Base-by-base conservation (phyloP, 768 basidiomycete genomes). In the Suillus spraguei region DNA sequence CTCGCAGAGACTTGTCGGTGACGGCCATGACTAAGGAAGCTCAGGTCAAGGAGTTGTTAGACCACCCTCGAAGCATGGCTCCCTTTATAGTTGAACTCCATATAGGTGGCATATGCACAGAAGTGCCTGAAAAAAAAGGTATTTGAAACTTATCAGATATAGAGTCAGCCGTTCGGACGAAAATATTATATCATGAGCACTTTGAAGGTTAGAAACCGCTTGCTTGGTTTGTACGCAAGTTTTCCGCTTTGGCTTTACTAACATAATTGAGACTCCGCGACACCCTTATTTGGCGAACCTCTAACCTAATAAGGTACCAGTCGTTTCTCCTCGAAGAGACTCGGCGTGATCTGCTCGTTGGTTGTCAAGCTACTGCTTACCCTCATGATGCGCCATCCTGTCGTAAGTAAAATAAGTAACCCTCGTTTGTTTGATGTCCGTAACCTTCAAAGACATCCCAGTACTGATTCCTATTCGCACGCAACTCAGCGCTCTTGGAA, bases 1-100 rank as follows among this genome's bases (percentile, higher is more conserved):
- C 0, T 33, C 62, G 55, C 16, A 65, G 35, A 10, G 49, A 44
- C 33, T 63, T 59, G 49, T 65, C 64, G 62, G 62, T 59, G 32
- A 32, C 22, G 8, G 22, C 49, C 60, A 61, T 61, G 28, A 33
- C n/a, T 28, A 36, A 38, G 13, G 22, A 38, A 24, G 50, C 50
- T 56, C 33, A 33, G 16, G 39, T 32, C 28, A 16, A 16, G 32
- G 32, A 56, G 60, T 36, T 54, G 16, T 32, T 7, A 50, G 49
- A 22, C 14, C 8, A 20, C 8, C 49, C 17, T 56, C 14, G 55
- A 56, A 39, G 36, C 36, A 38, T 39, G 22, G 7, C 22, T 9
- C 22, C 36, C 54, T 58, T 58, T 58, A 58, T 58, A 58, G 38
- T 28, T 17, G 9, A 28, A 14, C 22, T 17, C 14, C 2, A 10